phyloP scores from a whole-genome alignment of 257 asterid genomes.

The Petrea volubilis region DNA sequence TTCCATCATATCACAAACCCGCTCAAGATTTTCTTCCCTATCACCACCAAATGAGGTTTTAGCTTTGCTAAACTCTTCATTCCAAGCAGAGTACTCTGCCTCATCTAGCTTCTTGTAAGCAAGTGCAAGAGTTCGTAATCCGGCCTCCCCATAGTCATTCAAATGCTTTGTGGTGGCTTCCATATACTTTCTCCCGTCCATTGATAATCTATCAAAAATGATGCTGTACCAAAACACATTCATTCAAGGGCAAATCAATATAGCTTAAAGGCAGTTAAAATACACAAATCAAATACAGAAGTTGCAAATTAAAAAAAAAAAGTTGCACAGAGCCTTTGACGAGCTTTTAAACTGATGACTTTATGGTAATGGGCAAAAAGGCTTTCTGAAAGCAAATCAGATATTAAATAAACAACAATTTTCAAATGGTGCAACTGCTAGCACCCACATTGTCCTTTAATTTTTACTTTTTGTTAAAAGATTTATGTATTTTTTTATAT shows the following conservation, averaged over 20 bases:
- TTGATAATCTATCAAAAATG: constrained; percentile 86
- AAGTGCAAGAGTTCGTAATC: constrained; percentile 91
- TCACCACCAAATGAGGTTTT: constrained; percentile 78
- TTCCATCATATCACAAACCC: constrained; percentile 84
- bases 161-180: constrained; percentile 82
- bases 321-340: neutral
- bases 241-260: constrained; percentile 16
- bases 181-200: constrained; percentile 61
- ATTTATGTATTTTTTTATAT: neutral
- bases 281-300: neutral
- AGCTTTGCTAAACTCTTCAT: constrained; percentile 78
- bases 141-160: constrained; percentile 94
- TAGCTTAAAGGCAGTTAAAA: constrained; percentile 5
- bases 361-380: neutral
- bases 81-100: constrained; percentile 82
- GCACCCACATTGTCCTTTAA: neutral
- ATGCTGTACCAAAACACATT: constrained; percentile 62
- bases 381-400: neutral
- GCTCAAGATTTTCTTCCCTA: constrained; percentile 86
- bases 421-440: neutral
- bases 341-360: neutral
- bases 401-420: neutral
- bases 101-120: constrained; percentile 86
- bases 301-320: neutral
- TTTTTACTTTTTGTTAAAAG: neutral